A percentile compares a stretch with the other conserved stretches of the same genome.
These are phyloP conservation scores for Monosporascus sp. DNA, from an alignment of 2,329 filamentous ascomycete species.

Conservation along the genomic window DNA sequence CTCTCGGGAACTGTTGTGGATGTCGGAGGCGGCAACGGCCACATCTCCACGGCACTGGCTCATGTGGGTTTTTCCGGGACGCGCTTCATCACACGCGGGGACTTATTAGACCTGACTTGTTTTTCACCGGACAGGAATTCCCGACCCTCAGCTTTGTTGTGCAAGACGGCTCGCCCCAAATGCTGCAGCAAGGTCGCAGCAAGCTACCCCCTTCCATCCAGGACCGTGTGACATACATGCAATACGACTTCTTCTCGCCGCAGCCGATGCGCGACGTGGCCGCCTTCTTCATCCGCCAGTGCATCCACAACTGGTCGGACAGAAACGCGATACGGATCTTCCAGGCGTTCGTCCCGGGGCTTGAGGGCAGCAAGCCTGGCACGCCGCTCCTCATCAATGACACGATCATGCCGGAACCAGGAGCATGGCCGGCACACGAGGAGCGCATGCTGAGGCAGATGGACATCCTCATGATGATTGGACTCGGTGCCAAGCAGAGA, in stretches of 20 bases:
- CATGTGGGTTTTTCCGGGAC: no score
- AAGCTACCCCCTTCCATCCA: constrained; percentile 5
- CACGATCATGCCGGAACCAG: constrained; percentile 12
- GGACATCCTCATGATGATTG: constrained; percentile 21
- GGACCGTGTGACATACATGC: constrained; percentile 11
- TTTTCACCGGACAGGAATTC: constrained; percentile 1
- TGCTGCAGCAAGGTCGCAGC: no score
- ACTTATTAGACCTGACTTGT: not conserved
- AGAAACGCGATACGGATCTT: constrained; percentile 19
- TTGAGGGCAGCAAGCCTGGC: constrained; percentile 12
- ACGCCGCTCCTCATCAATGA: constrained; percentile 21
- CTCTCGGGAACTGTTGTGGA: constrained; percentile 12
- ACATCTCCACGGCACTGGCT: constrained; percentile 9
- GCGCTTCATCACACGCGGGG: no score
- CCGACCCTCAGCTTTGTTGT: constrained; percentile 14
- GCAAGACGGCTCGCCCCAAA: constrained; percentile 14
- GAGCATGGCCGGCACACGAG: not conserved
- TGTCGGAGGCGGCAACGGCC: constrained; percentile 12
- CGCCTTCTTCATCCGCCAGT: constrained; percentile 20
- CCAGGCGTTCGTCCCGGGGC: constrained; percentile 16
- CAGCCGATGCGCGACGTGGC: constrained; percentile 13
- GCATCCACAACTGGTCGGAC: constrained; percentile 19
- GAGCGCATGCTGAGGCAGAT: constrained; percentile 17
- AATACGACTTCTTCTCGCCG: constrained; percentile 20
- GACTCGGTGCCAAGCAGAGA: constrained; percentile 19